Percentiles rank a stretch among this genome's conserved stretches.
These are phyloP conservation scores for Aspergillus ochraceoroseus DNA, from an alignment of 2,329 filamentous ascomycete species.

Conservation along the genomic window DNA sequence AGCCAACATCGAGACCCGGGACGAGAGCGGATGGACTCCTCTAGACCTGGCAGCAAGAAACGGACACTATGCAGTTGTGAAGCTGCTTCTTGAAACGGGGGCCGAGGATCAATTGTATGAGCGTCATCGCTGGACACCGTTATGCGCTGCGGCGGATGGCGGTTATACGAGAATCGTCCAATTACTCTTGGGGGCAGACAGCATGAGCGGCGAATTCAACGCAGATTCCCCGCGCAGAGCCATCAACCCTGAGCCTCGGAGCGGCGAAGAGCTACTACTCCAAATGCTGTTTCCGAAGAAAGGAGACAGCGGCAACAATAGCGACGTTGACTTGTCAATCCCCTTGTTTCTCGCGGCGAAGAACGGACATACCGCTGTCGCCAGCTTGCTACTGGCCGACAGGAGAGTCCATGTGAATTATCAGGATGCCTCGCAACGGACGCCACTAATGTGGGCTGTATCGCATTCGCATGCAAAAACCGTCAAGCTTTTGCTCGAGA, in stretches of 20 bases:
- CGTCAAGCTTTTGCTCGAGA: not conserved
- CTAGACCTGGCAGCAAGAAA: not conserved
- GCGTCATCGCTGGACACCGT: not conserved
- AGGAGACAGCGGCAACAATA: too few relatives aligned
- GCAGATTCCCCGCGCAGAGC: too few relatives aligned
- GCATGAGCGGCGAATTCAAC: too few relatives aligned
- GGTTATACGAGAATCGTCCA: not conserved
- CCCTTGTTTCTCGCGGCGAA: constrained; percentile 3
- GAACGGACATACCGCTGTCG: not conserved
- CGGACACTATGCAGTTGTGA: not conserved
- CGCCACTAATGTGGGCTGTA: constrained; percentile 1
- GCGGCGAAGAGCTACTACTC: too few relatives aligned
- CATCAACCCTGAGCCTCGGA: not conserved
- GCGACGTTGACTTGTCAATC: constrained; percentile 1
- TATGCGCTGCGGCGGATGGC: not conserved
- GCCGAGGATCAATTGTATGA: not conserved
- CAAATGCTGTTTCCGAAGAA: too few relatives aligned
- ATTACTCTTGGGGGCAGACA: too few relatives aligned
- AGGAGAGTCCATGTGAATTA: not conserved
- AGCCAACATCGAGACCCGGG: not conserved
- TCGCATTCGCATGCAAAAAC: not conserved
- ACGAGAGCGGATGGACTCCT: not conserved
- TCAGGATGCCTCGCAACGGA: not conserved
- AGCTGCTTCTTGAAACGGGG: not conserved
- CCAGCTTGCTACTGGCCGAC: not conserved